phyloP scores from a whole-genome alignment of 352 stramenopile genomes.

The Globisporangium ultimum region DNA sequence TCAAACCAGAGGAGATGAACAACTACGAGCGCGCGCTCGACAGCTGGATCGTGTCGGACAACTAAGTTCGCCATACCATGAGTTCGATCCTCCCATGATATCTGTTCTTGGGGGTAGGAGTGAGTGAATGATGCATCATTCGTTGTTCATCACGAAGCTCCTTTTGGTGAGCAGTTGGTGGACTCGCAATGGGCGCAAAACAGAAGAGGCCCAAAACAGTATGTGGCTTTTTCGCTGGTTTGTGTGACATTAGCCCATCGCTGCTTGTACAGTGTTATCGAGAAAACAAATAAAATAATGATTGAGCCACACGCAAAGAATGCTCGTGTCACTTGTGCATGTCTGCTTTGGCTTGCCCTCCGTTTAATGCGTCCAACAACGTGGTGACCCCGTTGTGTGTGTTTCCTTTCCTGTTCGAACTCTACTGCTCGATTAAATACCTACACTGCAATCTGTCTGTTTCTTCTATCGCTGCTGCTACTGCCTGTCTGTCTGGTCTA shows the following conservation, averaged over 20 bases:
- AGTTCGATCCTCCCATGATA: neutral
- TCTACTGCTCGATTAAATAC: too few species aligned
- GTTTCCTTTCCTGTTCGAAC: too few species aligned
- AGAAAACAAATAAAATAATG: conserved; percentile 1
- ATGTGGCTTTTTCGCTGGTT: neutral
- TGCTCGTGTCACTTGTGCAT: too few species aligned
- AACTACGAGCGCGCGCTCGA: conserved; percentile 89
- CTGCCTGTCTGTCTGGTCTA: conserved; percentile 1
- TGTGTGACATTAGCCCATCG: neutral
- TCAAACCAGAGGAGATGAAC: conserved; percentile 88
- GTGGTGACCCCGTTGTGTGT: too few species aligned
- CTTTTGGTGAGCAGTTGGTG: neutral
- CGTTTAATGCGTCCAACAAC: too few species aligned
- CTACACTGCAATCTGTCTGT: neutral
- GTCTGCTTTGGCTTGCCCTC: too few species aligned
- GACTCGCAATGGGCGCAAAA: neutral
- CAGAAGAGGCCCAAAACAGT: neutral
- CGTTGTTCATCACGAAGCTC: neutral
- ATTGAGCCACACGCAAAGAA: neutral
- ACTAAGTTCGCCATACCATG: conserved; percentile 35
- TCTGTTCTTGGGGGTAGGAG: neutral
- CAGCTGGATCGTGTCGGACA: conserved; percentile 87
- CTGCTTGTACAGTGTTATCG: neutral
- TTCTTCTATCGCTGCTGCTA: neutral
- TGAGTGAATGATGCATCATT: neutral